phyloP scores from a whole-genome alignment of 306 rosid genomes.

The Casuarina glauca region DNA sequence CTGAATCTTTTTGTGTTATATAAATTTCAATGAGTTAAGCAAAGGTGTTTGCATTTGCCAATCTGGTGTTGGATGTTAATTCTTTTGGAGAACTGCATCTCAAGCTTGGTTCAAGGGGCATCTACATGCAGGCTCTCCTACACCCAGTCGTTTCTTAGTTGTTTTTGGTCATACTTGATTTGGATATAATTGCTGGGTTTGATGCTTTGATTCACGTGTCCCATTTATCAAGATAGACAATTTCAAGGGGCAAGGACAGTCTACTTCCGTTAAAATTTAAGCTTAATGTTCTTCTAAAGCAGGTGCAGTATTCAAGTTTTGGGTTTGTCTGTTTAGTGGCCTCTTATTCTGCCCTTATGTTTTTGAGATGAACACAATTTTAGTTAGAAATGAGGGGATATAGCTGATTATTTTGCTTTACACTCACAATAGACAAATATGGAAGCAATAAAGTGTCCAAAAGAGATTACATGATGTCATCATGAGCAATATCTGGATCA shows the following conservation, averaged over 20 bases:
- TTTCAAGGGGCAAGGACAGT: neutral
- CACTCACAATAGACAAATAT: neutral
- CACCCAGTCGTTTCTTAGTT: neutral
- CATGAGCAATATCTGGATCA: neutral
- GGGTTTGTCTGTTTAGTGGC: neutral
- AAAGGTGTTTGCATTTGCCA: neutral
- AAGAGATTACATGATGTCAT: neutral
- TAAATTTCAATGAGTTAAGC: neutral
- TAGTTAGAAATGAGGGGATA: neutral
- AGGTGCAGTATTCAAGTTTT: neutral
- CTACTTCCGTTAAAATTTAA: neutral
- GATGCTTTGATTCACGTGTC: neutral
- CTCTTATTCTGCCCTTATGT: neutral
- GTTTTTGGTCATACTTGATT: neutral
- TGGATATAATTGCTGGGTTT: neutral
- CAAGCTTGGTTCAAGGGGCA: neutral
- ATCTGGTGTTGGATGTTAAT: neutral
- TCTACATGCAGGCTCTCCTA: neutral
- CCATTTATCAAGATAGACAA: neutral
- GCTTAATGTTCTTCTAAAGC: neutral
- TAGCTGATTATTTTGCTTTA: neutral
- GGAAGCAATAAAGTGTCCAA: neutral
- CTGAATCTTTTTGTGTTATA: neutral
- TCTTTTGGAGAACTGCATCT: neutral
- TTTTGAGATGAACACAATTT: neutral